Base-by-base conservation (phyloP, 768 basidiomycete genomes). In the Podaxis sp. region DNA sequence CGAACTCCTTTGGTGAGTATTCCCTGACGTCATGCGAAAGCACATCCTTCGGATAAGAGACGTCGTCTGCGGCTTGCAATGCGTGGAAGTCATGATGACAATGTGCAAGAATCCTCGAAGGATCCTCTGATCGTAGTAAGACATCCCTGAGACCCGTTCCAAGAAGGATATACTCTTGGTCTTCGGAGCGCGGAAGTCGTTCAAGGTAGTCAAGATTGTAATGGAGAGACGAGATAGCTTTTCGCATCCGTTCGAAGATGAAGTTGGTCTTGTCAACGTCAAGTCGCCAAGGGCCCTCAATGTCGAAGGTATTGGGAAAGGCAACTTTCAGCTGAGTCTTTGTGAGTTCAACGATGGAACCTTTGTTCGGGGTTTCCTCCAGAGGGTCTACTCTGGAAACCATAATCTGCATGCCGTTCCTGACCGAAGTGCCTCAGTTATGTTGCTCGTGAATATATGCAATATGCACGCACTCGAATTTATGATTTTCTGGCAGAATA, bases 71-170 rank as follows among this genome's bases (percentile, higher is more conserved):
- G 4, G 69, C 56, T 52, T 72, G 71, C 8, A 38, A 38, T 24
- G 60, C 58, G 7, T 62, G 56, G 22, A 57, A 52, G 24, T 46
- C 61, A 0, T 48, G 38, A 10, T 36, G 37, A 11, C 24, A 55
- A 7, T 33, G 28, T 33, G 13, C 28, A 11, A 40, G 17, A 13
- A 17, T 17, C 49, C 38, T 44, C 11, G 44, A 40, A 4, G 67
- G 74, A 65, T 69, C 65, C 56, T 62, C 72, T 2, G 84, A 79
- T 20, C 81, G 80, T 2, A 96, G 76, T 13, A 96, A 67, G 1
- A 88, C 76, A 65, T 95, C 88, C 28, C 92, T 84, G 12, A 96
- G 76, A 60, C 82, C 75, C 2, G 93, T 94, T 0, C 93, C 94
- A 48, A 83, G 80, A 0, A 91, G 69, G 22, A 91, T 81, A 57